A percentile compares a stretch with the other conserved stretches of the same genome.
These are phyloP conservation scores for Gomphus bonarii DNA, from an alignment of 1,284 basidiomycete genomes.

Conservation along the genomic window DNA sequence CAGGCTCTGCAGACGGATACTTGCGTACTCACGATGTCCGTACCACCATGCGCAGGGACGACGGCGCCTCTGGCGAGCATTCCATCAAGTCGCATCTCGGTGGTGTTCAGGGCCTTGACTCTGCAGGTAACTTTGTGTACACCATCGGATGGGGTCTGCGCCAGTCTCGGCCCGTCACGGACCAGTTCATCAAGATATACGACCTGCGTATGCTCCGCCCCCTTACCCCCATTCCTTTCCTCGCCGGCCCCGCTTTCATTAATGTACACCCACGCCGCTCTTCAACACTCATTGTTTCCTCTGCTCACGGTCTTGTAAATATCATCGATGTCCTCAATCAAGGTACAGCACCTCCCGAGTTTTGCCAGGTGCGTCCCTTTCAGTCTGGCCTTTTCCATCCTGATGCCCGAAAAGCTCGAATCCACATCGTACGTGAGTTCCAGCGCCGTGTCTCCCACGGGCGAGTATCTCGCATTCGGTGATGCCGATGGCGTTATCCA, in stretches of 20 bases:
- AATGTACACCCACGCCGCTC: slow-evolving; percentile 74
- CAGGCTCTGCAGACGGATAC: slow-evolving; percentile 77
- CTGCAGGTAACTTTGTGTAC: slow-evolving; percentile 67
- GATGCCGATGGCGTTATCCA: slow-evolving; percentile 84
- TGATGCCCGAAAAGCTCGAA: slow-evolving; percentile 39
- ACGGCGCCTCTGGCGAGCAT: slow-evolving; percentile 29
- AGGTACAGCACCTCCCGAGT: slow-evolving; percentile 48
- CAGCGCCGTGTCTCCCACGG: slow-evolving; percentile 75
- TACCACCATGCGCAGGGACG: slow-evolving; percentile 41
- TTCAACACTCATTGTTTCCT: slow-evolving; percentile 72
- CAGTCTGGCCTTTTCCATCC: slow-evolving; percentile 10
- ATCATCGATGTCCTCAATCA: slow-evolving; percentile 77
- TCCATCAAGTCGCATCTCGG: slow-evolving; percentile 70
- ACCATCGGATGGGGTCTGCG: slow-evolving; percentile 83
- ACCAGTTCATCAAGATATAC: slow-evolving; percentile 89
- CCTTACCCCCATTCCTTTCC: slow-evolving; percentile 78
- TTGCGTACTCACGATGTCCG: slow-evolving; percentile 81
- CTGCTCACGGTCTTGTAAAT: slow-evolving; percentile 83
- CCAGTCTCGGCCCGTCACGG: slow-evolving; percentile 81
- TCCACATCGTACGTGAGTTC: slow-evolving; percentile 70
- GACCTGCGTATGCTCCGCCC: slow-evolving; percentile 80
- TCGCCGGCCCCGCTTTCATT: slow-evolving; percentile 82
- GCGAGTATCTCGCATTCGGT: slow-evolving; percentile 87
- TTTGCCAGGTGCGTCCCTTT: slow-evolving; percentile 52
- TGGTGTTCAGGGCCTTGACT: slow-evolving; percentile 77